Evolutionary conservation across 768 basidiomycete genomes (phyloP).

Genomic region (Pleurotus tuber-regium): DNA sequence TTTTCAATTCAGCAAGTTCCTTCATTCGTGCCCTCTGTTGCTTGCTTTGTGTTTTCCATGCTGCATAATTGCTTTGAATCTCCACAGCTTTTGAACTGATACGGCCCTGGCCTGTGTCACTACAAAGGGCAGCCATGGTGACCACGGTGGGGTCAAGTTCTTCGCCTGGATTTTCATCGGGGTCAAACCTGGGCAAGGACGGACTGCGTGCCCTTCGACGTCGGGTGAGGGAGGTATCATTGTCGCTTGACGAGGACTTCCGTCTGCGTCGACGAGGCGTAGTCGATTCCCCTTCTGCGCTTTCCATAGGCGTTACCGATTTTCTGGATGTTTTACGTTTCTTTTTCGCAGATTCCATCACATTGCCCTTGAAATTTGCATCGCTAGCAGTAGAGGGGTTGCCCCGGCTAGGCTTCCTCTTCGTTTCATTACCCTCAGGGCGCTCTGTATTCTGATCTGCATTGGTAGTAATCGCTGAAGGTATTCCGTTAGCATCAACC

Average conservation of each 20-base stretch:
- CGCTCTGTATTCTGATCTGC: background rate
- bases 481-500: too few relatives aligned
- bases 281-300: too few relatives aligned
- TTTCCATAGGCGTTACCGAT: background rate
- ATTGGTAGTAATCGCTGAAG: too few relatives aligned
- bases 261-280: background rate
- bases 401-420: background rate
- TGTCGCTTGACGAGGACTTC: background rate
- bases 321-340: conserved; percentile 13
- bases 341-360: background rate
- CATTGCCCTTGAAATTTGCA: too few relatives aligned
- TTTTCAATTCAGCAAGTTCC: conserved; percentile 65
- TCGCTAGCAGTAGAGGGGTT: background rate
- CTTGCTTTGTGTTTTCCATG: conserved; percentile 68
- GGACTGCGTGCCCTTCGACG: conserved; percentile 43
- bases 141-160: conserved; percentile 78
- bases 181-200: conserved; percentile 55
- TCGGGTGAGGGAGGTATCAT: conserved; percentile 23
- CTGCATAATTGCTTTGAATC: conserved; percentile 65
- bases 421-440: background rate
- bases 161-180: conserved; percentile 65
- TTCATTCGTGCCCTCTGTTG: conserved; percentile 67
- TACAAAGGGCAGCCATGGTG: conserved; percentile 81
- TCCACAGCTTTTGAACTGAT: conserved; percentile 75
- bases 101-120: conserved; percentile 75